Evolutionary conservation across 2,329 filamentous ascomycete genomes (phyloP).

Genomic region (Penicillium verrucosum): DNA sequence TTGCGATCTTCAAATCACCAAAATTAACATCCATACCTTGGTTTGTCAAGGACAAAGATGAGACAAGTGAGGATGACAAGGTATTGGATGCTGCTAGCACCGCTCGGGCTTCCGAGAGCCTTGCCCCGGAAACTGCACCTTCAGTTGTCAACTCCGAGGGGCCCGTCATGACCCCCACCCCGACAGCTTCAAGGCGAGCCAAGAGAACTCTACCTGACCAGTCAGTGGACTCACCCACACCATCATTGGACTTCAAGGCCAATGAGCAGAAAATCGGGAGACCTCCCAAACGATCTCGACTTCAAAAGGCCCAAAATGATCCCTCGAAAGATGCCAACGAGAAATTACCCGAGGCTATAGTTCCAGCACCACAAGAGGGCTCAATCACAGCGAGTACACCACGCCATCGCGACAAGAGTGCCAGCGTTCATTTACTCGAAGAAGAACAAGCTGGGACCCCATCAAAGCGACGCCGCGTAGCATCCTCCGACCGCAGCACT

Average conservation of each 20-base stretch:
- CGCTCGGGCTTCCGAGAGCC: not conserved
- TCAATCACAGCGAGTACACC: not conserved
- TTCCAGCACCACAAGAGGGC: not conserved
- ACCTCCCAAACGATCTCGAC: constrained; percentile 21
- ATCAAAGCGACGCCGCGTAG: constrained; percentile 16
- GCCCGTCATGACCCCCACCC: not conserved
- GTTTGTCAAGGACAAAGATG: constrained; percentile 27
- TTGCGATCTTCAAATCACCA: constrained; percentile 40
- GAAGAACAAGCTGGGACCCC: constrained; percentile 4
- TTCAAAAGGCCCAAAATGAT: not conserved
- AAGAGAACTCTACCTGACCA: not conserved
- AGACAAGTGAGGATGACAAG: constrained; percentile 6
- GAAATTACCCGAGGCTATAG: not conserved
- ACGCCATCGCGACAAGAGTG: not conserved
- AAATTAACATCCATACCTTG: constrained; percentile 35
- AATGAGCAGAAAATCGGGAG: constrained; percentile 6
- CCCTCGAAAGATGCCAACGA: not conserved
- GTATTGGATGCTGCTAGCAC: not conserved
- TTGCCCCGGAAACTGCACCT: not conserved
- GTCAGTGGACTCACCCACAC: not conserved
- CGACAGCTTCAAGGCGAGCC: not conserved
- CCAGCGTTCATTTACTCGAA: constrained; percentile 5
- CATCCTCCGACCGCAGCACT: not conserved
- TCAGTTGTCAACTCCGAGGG: not conserved
- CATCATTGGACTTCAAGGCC: not conserved